phyloP scores from a whole-genome alignment of 345 rosid species.

The Geranium brycei region DNA sequence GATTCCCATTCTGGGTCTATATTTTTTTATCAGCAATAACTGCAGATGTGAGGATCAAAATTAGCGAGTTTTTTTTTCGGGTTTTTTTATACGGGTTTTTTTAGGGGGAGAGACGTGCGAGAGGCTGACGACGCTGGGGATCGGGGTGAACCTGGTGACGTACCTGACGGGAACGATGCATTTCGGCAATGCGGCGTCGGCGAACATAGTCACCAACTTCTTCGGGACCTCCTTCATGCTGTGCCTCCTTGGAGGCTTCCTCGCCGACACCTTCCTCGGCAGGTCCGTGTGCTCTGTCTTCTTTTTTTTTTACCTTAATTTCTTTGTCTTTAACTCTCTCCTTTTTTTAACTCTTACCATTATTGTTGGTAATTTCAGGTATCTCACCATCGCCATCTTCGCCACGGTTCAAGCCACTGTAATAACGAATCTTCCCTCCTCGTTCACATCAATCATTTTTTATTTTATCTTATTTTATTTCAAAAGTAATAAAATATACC shows the following conservation, averaged over 20 bases:
- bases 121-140: slow-evolving; percentile 86
- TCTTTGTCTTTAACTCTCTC: not conserved
- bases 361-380: slow-evolving; percentile 18
- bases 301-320: not conserved
- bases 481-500: no score
- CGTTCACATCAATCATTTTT: no score
- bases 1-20: no score
- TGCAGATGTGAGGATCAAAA: no score
- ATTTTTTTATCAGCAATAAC: no score
- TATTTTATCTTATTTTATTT: no score
- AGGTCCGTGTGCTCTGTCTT: slow-evolving; percentile 22
- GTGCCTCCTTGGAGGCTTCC: slow-evolving; percentile 80
- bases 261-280: slow-evolving; percentile 96
- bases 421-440: slow-evolving; percentile 6
- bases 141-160: slow-evolving; percentile 85
- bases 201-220: slow-evolving; percentile 84
- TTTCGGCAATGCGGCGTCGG: slow-evolving; percentile 70
- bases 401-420: slow-evolving; percentile 77
- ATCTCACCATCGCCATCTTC: slow-evolving; percentile 74
- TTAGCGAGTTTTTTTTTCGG: not conserved
- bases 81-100: no score
- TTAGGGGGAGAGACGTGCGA: slow-evolving; percentile 70
- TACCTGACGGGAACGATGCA: slow-evolving; percentile 89
- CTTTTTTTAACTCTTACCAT: not conserved
- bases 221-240: slow-evolving; percentile 93